Percentiles rank a stretch among this genome's conserved stretches.
Evolutionary conservation across 345 rosid species (phyloP).

Genomic region (Pistacia atlantica): DNA sequence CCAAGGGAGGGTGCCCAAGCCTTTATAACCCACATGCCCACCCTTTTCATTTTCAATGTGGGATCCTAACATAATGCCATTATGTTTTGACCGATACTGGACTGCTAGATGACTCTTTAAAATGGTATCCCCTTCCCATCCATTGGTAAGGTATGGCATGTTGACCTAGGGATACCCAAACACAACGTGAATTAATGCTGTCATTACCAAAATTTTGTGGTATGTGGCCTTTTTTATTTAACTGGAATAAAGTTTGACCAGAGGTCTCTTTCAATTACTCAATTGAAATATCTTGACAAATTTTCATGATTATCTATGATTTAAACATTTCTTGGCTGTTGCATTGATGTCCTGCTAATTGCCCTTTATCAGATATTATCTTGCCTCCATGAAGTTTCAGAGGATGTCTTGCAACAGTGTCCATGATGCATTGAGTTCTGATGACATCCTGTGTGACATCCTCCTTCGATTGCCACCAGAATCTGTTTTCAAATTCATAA

Average conservation of each 20-base stretch:
- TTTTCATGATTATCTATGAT: not conserved
- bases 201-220: not conserved
- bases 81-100: no score
- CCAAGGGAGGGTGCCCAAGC: no score
- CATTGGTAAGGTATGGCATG: not conserved
- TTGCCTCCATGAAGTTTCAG: constrained; percentile 19
- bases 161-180: not conserved
- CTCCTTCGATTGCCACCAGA: constrained; percentile 57
- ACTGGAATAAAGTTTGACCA: not conserved
- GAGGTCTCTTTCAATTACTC: constrained; percentile 6
- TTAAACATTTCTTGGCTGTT: not conserved
- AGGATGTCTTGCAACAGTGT: constrained; percentile 17
- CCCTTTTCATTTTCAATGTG: no score
- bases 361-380: not conserved
- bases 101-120: no score
- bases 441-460: constrained; percentile 53
- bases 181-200: not conserved
- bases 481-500: constrained; percentile 35
- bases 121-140: no score
- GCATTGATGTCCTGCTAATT: not conserved
- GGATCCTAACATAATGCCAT: no score
- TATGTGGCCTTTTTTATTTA: not conserved
- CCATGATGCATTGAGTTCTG: constrained; percentile 44
- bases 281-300: not conserved
- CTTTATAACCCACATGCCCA: no score